Conservation (phyloP, 1,284 basidiomycete species). For the Heterobasidion parviporum region DNA sequence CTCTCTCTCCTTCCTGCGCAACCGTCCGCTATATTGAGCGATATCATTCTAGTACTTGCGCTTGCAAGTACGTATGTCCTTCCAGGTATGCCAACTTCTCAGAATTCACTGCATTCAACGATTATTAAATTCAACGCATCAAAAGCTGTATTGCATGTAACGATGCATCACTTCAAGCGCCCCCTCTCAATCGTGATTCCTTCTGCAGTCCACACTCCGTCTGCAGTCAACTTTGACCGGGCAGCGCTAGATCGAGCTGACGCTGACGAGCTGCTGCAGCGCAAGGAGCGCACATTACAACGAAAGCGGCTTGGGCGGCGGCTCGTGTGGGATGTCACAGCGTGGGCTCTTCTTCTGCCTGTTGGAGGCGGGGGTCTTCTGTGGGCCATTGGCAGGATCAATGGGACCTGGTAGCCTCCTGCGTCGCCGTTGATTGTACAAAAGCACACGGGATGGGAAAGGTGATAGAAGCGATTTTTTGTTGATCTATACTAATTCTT, state of each 20-base stretch:
- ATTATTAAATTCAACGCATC: background rate
- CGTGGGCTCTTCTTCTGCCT: slow-evolving; percentile 56
- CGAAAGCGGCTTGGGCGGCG: slow-evolving; percentile 51
- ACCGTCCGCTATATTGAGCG: slow-evolving; percentile 30
- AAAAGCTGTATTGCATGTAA: slow-evolving; percentile 53
- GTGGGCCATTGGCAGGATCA: slow-evolving; percentile 43
- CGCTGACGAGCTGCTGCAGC: slow-evolving; percentile 56
- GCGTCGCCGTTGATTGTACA: background rate
- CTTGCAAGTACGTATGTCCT: slow-evolving; percentile 50
- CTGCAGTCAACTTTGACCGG: slow-evolving; percentile 19
- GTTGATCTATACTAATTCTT: background rate
- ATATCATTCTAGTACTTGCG: slow-evolving; percentile 38
- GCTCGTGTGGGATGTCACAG: slow-evolving; percentile 63
- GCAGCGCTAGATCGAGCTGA: slow-evolving; percentile 17
- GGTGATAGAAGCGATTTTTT: too few species aligned
- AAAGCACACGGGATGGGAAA: background rate
- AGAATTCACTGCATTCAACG: slow-evolving; percentile 7
- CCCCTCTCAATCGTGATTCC: slow-evolving; percentile 64
- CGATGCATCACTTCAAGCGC: slow-evolving; percentile 58
- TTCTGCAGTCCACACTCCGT: slow-evolving; percentile 25
- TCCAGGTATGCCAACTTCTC: slow-evolving; percentile 32
- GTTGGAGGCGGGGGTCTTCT: slow-evolving; percentile 41
- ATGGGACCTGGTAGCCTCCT: slow-evolving; percentile 28
- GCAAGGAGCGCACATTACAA: slow-evolving; percentile 70
- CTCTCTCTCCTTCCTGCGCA: slow-evolving; percentile 34